Conservation (phyloP, 1,139 yeast genomes). For the Arxiozyma bovina region DNA sequence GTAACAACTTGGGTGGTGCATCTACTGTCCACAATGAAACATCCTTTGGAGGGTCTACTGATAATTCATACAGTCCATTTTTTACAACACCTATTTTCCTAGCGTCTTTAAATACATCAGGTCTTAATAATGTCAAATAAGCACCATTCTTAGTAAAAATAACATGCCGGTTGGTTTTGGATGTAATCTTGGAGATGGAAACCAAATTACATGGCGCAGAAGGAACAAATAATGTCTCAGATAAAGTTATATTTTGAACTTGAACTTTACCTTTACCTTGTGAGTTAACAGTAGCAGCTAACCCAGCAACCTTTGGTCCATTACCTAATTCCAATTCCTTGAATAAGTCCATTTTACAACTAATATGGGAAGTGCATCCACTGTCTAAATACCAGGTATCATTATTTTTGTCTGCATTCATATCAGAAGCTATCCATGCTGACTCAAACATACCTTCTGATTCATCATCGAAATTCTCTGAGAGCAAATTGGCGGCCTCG, state of each 20-base stretch:
- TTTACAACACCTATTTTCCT: background rate
- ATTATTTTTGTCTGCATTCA: background rate
- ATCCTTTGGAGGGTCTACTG: too few species aligned
- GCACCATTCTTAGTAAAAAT: background rate
- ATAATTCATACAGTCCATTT: background rate
- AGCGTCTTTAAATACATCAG: too few species aligned
- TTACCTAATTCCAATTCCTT: too few species aligned
- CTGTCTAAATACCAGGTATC: background rate
- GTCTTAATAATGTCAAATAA: background rate
- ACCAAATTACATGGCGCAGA: background rate
- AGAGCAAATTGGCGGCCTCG: too few species aligned
- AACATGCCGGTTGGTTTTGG: background rate
- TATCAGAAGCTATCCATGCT: background rate
- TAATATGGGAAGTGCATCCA: too few species aligned
- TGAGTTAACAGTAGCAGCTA: background rate
- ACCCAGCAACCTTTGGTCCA: too few species aligned
- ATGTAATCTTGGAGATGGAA: background rate
- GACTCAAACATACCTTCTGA: background rate
- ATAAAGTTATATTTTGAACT: background rate
- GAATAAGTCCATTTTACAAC: too few species aligned
- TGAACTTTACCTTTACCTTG: background rate
- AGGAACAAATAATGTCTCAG: background rate
- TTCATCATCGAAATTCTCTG: too few species aligned
- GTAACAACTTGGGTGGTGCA: too few species aligned
- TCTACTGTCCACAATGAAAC: too few species aligned